Evolutionary conservation across 495 filamentous ascomycete genomes (phyloP).

Genomic region (Penicillium soppii): DNA sequence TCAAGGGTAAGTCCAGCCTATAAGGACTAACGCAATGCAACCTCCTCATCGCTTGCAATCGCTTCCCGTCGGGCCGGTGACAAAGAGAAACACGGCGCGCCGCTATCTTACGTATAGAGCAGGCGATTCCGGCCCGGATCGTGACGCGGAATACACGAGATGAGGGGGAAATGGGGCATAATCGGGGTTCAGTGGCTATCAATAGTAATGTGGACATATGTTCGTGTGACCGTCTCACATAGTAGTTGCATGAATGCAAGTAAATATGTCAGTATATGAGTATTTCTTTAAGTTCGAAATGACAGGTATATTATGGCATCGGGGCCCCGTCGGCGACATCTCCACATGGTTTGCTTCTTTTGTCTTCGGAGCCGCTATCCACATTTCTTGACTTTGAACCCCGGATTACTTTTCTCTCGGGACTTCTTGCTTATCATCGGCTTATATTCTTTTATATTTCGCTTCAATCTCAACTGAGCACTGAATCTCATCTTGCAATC

Average conservation of each 20-base stretch:
- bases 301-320: constrained; percentile 1
- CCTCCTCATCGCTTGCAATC: constrained; percentile 26
- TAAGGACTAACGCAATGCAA: constrained; percentile 3
- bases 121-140: constrained; percentile 22
- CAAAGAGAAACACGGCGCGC: constrained; percentile 23
- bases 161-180: constrained; percentile 2
- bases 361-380: constrained; percentile 1
- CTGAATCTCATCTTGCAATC: too few relatives aligned
- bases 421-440: background rate
- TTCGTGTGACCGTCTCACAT: constrained; percentile 5
- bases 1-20: background rate
- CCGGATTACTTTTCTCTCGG: constrained; percentile 31
- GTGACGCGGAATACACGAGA: constrained; percentile 7
- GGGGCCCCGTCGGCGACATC: constrained; percentile 3
- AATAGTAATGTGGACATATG: background rate
- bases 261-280: too few relatives aligned
- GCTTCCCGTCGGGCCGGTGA: constrained; percentile 29
- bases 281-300: too few relatives aligned
- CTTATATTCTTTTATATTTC: background rate
- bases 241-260: too few relatives aligned
- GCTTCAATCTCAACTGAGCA: background rate
- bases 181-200: constrained; percentile 4
- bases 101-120: constrained; percentile 9
- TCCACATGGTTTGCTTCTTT: background rate
- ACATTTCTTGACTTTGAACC: constrained; percentile 9